Evolutionary conservation across 495 filamentous ascomycete genomes (phyloP).

Genomic region (Bacidia gigantensis): DNA sequence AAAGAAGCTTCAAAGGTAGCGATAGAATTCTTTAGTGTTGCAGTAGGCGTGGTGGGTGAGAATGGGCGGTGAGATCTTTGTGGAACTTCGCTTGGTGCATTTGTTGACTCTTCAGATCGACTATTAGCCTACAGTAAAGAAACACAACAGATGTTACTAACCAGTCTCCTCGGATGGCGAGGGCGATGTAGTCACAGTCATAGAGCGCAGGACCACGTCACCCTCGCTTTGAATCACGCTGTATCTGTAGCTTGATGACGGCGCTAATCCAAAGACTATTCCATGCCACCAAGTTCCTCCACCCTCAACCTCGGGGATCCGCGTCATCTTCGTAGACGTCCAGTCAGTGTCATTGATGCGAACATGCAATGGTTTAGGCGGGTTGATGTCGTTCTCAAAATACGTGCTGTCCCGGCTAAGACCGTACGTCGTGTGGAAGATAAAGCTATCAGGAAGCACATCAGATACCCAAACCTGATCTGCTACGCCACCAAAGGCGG

Average conservation of each 20-base stretch:
- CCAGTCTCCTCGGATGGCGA: conserved; percentile 54
- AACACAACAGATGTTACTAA: conserved; percentile 17
- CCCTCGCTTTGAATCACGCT: conserved; percentile 69
- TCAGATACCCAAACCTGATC: conserved; percentile 79
- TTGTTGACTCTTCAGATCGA: conserved; percentile 17
- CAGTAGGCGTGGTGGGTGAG: conserved; percentile 79
- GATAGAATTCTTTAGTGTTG: conserved; percentile 80
- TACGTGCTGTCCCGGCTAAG: conserved; percentile 30
- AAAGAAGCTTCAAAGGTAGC: conserved; percentile 64
- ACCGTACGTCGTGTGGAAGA: conserved; percentile 60
- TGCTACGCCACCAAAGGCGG: conserved; percentile 55
- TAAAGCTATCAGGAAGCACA: conserved; percentile 67
- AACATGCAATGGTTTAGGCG: conserved; percentile 67
- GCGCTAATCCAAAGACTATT: conserved; percentile 79
- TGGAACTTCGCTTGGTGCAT: conserved; percentile 29
- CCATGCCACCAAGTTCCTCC: conserved; percentile 50
- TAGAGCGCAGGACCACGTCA: conserved; percentile 57
- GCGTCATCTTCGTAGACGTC: conserved; percentile 63
- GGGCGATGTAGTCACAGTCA: conserved; percentile 65
- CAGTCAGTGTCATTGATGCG: conserved; percentile 80
- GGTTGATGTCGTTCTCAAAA: conserved; percentile 36
- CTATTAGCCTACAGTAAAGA: conserved; percentile 1
- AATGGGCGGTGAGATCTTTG: conserved; percentile 59
- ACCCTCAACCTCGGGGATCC: conserved; percentile 34
- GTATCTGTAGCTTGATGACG: conserved; percentile 70